Evolutionary conservation across 139 green algal genomes (phyloP), one percentile per base, ranked within the genome.

Genomic region (Trebouxia sp.): DNA sequence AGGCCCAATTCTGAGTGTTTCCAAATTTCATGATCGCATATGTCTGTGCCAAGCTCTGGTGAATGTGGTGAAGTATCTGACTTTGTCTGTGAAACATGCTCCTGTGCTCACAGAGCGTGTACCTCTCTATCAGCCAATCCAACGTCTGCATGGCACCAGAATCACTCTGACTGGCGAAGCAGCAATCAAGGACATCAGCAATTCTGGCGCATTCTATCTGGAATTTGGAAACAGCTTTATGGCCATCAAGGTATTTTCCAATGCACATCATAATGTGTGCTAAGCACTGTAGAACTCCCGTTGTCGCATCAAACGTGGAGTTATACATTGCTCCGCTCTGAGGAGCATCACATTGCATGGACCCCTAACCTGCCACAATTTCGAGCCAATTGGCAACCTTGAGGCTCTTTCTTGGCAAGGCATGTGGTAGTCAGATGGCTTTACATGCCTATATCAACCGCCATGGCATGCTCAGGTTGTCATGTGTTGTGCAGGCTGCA

Each of bases 401-500:
- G n/a, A n/a, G n/a, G n/a, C n/a, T n/a, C n/a, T n/a, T n/a, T n/a
- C n/a, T n/a, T n/a, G n/a, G n/a, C n/a, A n/a, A n/a, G n/a, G n/a
- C n/a, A n/a, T n/a, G n/a, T 53, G 47, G 47, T 17, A 53, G 47
- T 53, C 47, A 53, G 47, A 17, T 53, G 20, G 47, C 47, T 26
- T 17, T 53, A 17, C 15, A 53, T 14, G 15, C 47, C n/a, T n/a
- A n/a, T 26, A 62, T 26, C 17, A 62, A 62, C 14, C 28, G 50
- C 50, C 50, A 62, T 62, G 26, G 56, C 56, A 67, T 67, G 56
- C 38, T n/a, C 56, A 38, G 38, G 56, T 28, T 9, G 22, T 53
- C 14, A 14, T 67, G 56, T 67, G 56, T 67, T 39, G 56, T 67
- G 56, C 56, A 67, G 56, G 56, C 56, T 67, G 56, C 56, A 20